Conservation (phyloP, 371 early-diverging fungal genomes). For the Apophysomyces trapeziformis region DNA sequence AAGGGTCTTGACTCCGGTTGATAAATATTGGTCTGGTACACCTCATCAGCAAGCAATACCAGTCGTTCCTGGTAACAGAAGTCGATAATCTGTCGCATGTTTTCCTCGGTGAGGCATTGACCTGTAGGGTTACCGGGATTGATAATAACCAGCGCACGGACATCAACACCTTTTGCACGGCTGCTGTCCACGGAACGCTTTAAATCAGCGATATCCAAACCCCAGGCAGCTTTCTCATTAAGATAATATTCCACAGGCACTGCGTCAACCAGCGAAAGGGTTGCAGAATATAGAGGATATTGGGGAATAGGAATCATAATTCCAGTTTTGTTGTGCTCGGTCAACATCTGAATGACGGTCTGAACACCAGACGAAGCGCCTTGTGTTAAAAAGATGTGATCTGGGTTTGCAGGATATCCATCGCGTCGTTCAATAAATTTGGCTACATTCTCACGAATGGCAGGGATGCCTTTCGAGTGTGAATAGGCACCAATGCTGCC, state of each 20-base stretch:
- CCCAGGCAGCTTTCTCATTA: slow-evolving; percentile 84
- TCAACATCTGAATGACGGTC: slow-evolving; percentile 77
- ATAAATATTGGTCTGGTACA: slow-evolving; percentile 95
- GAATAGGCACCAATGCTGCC: slow-evolving; percentile 88
- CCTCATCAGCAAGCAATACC: slow-evolving; percentile 92
- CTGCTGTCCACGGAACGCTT: slow-evolving; percentile 62
- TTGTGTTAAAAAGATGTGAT: slow-evolving; percentile 87
- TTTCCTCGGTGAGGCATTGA: slow-evolving; percentile 74
- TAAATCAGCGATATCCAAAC: slow-evolving; percentile 68
- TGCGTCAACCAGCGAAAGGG: slow-evolving; percentile 78
- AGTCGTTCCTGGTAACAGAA: slow-evolving; percentile 80
- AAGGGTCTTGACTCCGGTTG: slow-evolving; percentile 78
- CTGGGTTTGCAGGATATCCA: slow-evolving; percentile 79
- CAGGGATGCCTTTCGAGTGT: slow-evolving; percentile 87
- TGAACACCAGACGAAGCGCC: slow-evolving; percentile 91
- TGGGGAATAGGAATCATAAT: slow-evolving; percentile 98
- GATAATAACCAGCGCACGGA: slow-evolving; percentile 92
- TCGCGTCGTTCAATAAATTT: slow-evolving; percentile 84
- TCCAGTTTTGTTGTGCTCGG: slow-evolving; percentile 77
- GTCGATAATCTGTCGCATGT: slow-evolving; percentile 82
- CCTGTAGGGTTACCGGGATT: slow-evolving; percentile 98
- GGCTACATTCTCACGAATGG: slow-evolving; percentile 82
- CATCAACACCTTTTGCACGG: slow-evolving; percentile 72
- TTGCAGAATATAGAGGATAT: slow-evolving; percentile 95
- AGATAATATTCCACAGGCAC: slow-evolving; percentile 89